Percentiles rank a stretch among this genome's conserved stretches.
Conservation (phyloP, 371 early-diverging fungal genomes). For the Parasitella parasitica region DNA sequence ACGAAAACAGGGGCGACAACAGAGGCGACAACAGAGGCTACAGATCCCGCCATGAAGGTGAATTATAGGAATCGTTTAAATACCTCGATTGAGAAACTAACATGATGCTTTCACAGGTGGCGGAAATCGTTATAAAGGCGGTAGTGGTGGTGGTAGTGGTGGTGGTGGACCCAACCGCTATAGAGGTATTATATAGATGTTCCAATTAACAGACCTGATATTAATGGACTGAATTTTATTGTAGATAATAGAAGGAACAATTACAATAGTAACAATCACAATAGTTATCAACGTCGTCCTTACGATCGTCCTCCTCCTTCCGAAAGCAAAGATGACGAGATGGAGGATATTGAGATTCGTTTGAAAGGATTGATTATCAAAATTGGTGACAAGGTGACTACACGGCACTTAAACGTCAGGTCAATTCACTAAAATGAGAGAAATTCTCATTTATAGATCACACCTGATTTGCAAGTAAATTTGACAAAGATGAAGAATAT, state of each 20-base stretch:
- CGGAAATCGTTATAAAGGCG: constrained; percentile 3
- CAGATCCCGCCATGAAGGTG: constrained; percentile 41
- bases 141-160: constrained; percentile 6
- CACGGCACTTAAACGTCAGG: too few relatives aligned
- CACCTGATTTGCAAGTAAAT: constrained; percentile 60
- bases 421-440: too few relatives aligned
- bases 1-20: constrained; percentile 39
- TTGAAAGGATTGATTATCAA: constrained; percentile 73
- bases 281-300: constrained; percentile 22
- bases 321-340: constrained; percentile 48
- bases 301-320: constrained; percentile 29
- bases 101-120: background rate
- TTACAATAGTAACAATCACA: constrained; percentile 7
- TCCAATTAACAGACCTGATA: too few relatives aligned
- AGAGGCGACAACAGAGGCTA: constrained; percentile 41
- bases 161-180: constrained; percentile 20
- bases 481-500: constrained; percentile 70
- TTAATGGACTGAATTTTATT: too few relatives aligned
- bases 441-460: constrained; percentile 47
- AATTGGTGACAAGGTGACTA: constrained; percentile 72
- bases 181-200: constrained; percentile 14
- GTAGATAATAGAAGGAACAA: constrained; percentile 19
- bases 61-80: background rate
- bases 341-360: constrained; percentile 68
- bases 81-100: background rate